A percentile compares a stretch with the other conserved stretches of the same genome.
phyloP scores from a whole-genome alignment of 176 grass and related monocot species.

The Luzula sylvatica region DNA sequence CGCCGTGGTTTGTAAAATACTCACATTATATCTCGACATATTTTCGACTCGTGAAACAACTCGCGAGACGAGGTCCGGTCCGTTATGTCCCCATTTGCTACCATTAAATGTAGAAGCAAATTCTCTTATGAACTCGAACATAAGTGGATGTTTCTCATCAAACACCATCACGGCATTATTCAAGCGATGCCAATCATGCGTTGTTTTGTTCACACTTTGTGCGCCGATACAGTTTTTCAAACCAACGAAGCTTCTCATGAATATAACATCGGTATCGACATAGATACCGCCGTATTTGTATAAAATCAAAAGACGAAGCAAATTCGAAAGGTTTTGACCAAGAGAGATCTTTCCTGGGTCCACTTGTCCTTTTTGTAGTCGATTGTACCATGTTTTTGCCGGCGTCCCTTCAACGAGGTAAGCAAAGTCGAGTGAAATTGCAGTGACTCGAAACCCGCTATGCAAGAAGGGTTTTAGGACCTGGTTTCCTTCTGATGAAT shows the following conservation, averaged over 20 bases:
- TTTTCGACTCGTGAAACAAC: conserved; percentile 35
- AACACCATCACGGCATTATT: conserved; percentile 93
- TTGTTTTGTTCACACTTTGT: conserved; percentile 39
- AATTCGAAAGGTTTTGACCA: conserved; percentile 91
- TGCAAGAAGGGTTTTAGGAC: conserved; percentile 43
- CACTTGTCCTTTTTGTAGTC: conserved; percentile 31
- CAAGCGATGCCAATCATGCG: conserved; percentile 55
- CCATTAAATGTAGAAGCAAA: conserved; percentile 69
- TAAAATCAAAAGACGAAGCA: conserved; percentile 58
- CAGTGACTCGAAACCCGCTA: conserved; percentile 35
- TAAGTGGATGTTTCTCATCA: conserved; percentile 50
- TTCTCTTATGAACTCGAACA: conserved; percentile 68
- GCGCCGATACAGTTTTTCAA: conserved; percentile 69
- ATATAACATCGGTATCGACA: conserved; percentile 68
- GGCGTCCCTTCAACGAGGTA: conserved; percentile 47
- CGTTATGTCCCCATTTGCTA: conserved; percentile 82
- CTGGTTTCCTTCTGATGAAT: conserved; percentile 29
- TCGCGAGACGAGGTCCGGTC: conserved; percentile 77
- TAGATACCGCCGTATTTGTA: conserved; percentile 70
- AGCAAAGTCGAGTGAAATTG: conserved; percentile 43
- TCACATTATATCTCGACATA: conserved; percentile 19
- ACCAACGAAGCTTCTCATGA: conserved; percentile 33
- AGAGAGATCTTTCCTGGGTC: conserved; percentile 49
- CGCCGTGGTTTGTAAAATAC: conserved; percentile 44
- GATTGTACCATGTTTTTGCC: conserved; percentile 37